phyloP scores from a whole-genome alignment of 331 rosid species.

The Malus hybrid region DNA sequence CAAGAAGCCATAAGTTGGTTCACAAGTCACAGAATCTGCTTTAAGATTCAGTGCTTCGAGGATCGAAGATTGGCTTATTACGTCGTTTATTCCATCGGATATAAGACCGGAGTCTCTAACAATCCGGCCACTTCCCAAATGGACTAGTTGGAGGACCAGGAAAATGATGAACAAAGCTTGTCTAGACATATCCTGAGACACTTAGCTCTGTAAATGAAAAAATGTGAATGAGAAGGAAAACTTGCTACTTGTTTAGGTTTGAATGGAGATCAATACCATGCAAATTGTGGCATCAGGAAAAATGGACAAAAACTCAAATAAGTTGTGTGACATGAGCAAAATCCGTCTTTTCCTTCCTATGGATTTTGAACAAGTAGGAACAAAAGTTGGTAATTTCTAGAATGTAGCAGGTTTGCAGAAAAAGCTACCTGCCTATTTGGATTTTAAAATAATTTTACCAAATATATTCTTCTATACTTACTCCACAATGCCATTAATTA shows the following conservation, averaged over 20 bases:
- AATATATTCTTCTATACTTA: background rate
- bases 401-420: background rate
- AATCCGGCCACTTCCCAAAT: background rate
- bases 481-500: background rate
- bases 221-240: background rate
- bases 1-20: slow-evolving; percentile 28
- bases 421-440: slow-evolving; percentile 1
- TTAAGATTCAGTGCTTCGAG: background rate
- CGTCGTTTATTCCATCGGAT: background rate
- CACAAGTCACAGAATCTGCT: slow-evolving; percentile 29
- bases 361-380: background rate
- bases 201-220: background rate
- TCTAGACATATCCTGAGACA: background rate
- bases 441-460: background rate
- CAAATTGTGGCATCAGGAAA: background rate
- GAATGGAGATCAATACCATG: background rate
- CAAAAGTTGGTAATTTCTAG: background rate
- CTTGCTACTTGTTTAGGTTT: background rate
- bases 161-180: background rate
- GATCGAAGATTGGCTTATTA: background rate
- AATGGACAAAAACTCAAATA: background rate
- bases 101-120: background rate
- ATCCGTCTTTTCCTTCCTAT: background rate
- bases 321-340: background rate
- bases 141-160: background rate